Evolutionary conservation across 2,329 filamentous ascomycete species (phyloP).

Genomic region (Teratosphaeria viscida): DNA sequence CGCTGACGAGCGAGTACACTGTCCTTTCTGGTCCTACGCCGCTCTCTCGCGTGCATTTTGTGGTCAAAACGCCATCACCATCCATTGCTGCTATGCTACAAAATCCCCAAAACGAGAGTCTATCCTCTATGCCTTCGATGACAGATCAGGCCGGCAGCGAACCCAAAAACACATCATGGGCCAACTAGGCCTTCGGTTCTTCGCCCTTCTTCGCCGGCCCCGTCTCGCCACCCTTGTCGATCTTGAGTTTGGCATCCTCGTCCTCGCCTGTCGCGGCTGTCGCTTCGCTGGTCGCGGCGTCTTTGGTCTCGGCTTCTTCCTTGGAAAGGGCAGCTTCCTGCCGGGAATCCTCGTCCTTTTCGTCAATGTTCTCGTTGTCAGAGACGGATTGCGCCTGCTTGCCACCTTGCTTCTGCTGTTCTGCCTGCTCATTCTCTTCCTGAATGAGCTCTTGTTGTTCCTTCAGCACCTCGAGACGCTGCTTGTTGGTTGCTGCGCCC

Average conservation of each 20-base stretch:
- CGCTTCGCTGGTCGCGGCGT: conserved; percentile 4
- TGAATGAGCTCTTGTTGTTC: conserved; percentile 98
- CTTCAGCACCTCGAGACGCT: conserved; percentile 93
- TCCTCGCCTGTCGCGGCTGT: conserved; percentile 10
- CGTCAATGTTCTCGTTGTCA: conserved; percentile 87
- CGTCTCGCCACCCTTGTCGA: neutral
- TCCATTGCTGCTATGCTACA: neutral
- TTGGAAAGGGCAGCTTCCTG: conserved; percentile 20
- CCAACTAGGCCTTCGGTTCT: neutral
- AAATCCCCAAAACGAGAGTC: neutral
- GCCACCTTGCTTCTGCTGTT: conserved; percentile 65
- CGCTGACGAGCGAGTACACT: too few relatives aligned
- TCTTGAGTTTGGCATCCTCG: conserved; percentile 8
- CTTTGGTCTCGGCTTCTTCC: neutral
- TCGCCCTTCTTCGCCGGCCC: neutral
- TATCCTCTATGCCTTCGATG: neutral
- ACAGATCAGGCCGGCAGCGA: neutral
- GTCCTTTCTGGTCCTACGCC: too few relatives aligned
- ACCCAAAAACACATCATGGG: neutral
- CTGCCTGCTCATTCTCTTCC: conserved; percentile 88
- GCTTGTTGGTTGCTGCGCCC: conserved; percentile 96
- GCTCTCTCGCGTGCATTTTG: too few relatives aligned
- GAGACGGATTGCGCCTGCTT: conserved; percentile 41
- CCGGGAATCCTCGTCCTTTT: conserved; percentile 57
- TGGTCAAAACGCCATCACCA: neutral